Percentiles rank a stretch among this genome's conserved stretches.
phyloP scores from a whole-genome alignment of 2,329 filamentous ascomycete species.

The Microsporum ferrugineum region DNA sequence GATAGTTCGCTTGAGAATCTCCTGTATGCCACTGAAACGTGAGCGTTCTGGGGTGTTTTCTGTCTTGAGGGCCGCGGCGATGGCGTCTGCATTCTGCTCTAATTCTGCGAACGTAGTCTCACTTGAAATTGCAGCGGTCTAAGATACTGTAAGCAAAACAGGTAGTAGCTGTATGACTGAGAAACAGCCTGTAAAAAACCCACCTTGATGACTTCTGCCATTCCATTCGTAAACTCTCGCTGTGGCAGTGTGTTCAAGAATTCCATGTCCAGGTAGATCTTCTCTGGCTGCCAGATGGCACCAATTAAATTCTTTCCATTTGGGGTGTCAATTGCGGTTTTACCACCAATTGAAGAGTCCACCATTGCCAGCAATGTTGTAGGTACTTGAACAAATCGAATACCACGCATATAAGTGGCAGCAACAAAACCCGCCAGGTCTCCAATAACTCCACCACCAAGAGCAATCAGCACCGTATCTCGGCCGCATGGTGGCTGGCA shows the following conservation, averaged over 20 bases:
- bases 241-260: slow-evolving; percentile 85
- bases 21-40: slow-evolving; percentile 58
- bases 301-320: slow-evolving; percentile 93
- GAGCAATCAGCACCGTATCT: slow-evolving; percentile 86
- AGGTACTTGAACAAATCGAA: slow-evolving; percentile 91
- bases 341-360: slow-evolving; percentile 94
- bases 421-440: slow-evolving; percentile 97
- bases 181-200: slow-evolving; percentile 4
- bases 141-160: slow-evolving; percentile 17
- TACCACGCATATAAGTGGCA: slow-evolving; percentile 95
- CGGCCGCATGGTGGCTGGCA: slow-evolving; percentile 74
- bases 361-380: slow-evolving; percentile 95
- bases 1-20: slow-evolving; percentile 66
- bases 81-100: slow-evolving; percentile 66
- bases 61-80: slow-evolving; percentile 60
- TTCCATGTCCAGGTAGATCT: slow-evolving; percentile 85
- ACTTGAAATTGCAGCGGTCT: slow-evolving; percentile 91
- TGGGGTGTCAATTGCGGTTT: slow-evolving; percentile 94
- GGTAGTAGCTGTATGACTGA: background rate
- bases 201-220: slow-evolving; percentile 89
- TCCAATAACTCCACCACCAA: slow-evolving; percentile 92
- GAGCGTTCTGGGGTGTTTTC: slow-evolving; percentile 44
- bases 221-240: slow-evolving; percentile 93
- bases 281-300: slow-evolving; percentile 88
- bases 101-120: slow-evolving; percentile 74